Evolutionary conservation across 257 asterid species (phyloP), one percentile per base, ranked within the genome.

Genomic region (Mentha longifolia): DNA sequence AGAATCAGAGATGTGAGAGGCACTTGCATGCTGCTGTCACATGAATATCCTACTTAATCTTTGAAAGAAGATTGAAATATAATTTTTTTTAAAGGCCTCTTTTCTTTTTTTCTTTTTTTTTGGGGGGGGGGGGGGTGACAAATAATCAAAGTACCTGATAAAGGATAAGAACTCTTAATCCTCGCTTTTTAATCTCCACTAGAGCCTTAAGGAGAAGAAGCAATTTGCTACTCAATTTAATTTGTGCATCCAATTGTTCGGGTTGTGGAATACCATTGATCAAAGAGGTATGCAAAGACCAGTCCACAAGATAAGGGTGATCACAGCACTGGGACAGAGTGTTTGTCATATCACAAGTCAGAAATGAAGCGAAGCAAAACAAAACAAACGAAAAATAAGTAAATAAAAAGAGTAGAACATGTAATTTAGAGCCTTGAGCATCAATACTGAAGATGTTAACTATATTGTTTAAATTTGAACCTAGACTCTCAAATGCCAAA

Each of bases 261-360:
- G 82, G 70, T 58, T 37, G 68, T 20, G 87, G 84, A 59, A 82
- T 65, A 56, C 61, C 85, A 75, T 74, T 52, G 30, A 78, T 51
- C 74, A 84, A 83, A 16, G 82, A 77, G 37, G 61, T 67, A 41
- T 72, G 66, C 74, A 85, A 49, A 71, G 90, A 80, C 54, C 67
- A 37, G 63, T 87, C 86, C 78, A 77, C 84, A 17, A 89, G 89
- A 60, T 82, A 80, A 54, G 96, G 96, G 74, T 87, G 92, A 79
- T 89, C 96, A 50, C 96, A 85, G 68, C 87, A 85, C 95, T 89
- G 86, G 49, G 35, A 77, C 37, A 62, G 35, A 62, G 52, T 13
- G 54, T 45, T 39, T 60, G 8, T 57, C 61, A 57, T 9, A 56
- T 52, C 61, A 52, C 42, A 17, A 37, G n/a, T 55, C 59, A 70